Base-by-base conservation (phyloP, 768 basidiomycete genomes). In the Boletellus ananiceps region DNA sequence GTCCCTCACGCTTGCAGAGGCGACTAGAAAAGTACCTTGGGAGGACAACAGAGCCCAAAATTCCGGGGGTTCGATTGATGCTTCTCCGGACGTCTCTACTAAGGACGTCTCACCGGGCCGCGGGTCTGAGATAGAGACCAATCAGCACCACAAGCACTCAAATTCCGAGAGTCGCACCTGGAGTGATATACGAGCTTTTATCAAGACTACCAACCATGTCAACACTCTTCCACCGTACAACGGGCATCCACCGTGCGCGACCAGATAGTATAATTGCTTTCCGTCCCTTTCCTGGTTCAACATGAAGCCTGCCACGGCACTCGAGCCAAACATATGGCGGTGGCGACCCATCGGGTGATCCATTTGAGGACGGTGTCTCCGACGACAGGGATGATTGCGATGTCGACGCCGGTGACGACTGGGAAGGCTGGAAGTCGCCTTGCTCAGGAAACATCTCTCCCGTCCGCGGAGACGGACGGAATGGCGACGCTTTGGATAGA, bases 241-340 rank as follows among this genome's bases (percentile, higher is more conserved):
- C 62, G 8, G 82, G 80, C 75, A 89, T 84, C 59, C 76, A 76
- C 39, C 85, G 71, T 27, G 84, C 80, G 8, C 95, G 76, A 0
- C 87, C 94, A 48, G 80, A 82, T n/a, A 99, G 75, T 32, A 99
- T 82, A 61, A 99, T 92, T 2, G 93, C 91, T 69, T 98, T 96
- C 33, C 93, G 74, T 1, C 93, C 93, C 62, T 97, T 97, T 1
- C 93, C 92, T 0, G 92, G 86, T 71, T 99, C 95, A 48, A 89
- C 79, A 59, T 94, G 87, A 35, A 98, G 75, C 27, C 90, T 75
- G 1, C 95, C 95, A n/a, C 85, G 75, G 43, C 84, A 86, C 64
- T 96, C 92, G 14, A 98, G 74, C 95, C 95, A 99, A 16, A 93
- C 78, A 68, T 86, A 93, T 2, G 58, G 58, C 2, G 74, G 73